These are phyloP conservation scores for Aurifilum marmelostoma DNA, from an alignment of 2,329 filamentous ascomycete species.

Conservation along the genomic window DNA sequence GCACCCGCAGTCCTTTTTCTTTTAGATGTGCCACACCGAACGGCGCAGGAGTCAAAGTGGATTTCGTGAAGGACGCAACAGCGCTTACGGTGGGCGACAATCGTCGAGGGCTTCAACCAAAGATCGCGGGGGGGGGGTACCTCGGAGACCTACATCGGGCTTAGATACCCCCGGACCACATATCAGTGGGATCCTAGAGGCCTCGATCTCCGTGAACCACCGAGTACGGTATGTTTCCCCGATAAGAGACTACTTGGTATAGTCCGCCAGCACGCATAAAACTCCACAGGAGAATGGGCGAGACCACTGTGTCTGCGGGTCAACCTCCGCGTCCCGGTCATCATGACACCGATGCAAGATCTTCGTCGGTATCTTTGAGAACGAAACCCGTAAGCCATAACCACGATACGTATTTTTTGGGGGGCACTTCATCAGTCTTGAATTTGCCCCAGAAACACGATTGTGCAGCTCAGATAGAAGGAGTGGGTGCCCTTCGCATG, in stretches of 20 bases:
- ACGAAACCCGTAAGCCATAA: neutral
- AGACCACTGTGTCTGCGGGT: constrained; percentile 1
- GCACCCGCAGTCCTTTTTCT: neutral
- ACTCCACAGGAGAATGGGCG: neutral
- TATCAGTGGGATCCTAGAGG: neutral
- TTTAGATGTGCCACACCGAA: neutral
- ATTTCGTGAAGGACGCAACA: neutral
- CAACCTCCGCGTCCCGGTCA: neutral
- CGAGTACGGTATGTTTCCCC: neutral
- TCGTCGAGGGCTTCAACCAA: neutral
- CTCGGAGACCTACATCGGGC: neutral
- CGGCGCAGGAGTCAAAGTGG: neutral
- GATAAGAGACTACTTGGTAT: neutral
- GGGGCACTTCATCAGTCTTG: neutral
- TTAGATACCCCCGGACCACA: neutral
- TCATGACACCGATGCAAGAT: neutral
- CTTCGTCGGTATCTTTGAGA: neutral
- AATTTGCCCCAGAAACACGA: neutral
- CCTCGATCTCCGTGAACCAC: neutral
- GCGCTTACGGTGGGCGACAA: neutral
- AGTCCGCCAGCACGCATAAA: neutral
- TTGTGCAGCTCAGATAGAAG: neutral
- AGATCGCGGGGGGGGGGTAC: neutral
- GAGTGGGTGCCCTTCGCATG: neutral
- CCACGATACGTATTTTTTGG: neutral